Evolutionary conservation across 805 yeast genomes (phyloP), one percentile per base, ranked within the genome.

Genomic region (Helenozyma baotianmanensis): DNA sequence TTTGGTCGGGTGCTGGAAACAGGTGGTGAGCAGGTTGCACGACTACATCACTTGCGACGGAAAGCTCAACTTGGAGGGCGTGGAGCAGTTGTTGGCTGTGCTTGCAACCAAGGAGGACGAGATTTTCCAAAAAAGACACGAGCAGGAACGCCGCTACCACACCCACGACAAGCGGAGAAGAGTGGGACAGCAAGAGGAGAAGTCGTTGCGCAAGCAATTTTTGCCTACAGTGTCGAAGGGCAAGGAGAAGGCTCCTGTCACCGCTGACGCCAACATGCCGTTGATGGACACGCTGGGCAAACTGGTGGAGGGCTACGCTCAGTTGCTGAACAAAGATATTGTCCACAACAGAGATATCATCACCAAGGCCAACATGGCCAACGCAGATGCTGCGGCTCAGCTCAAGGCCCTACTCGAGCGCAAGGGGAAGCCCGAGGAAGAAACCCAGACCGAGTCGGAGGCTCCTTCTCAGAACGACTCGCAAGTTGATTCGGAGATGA

Each of bases 1-100:
- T 15, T 62, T 92, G 33, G 80, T 87, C 9, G 72, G 70, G 24
- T 76, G 90, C 29, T 92, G 98, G 98, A 88, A 89, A 50, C 67
- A 73, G 22, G 57, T 73, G 1, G 54, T 92, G 29, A 82, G 94
- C 0, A 50, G 56, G 19, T 68, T 84, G 65, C 77, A 74, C 32
- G 82, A 84, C 14, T 92, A 81, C 56, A 72, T 92, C 52, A 90
- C 97, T 1, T 77, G 89, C 47, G 98, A 92, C 57, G 99, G 99
- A 25, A 68, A 68, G 12, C 71, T 92, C 31, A 79, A 87, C 52
- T 57, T 89, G 27, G 75, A 71, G 24, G 78, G 86, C 32, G 96
- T 87, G 4, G 95, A 89, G 47, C 68, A 68, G 29, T 60, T 92
- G 37, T 60, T 92, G 60, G 54, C 59, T 14, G 74, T 70, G 15